These are phyloP conservation scores for Vigna reflexopilosa DNA, from an alignment of 306 rosid species.

Conservation along the genomic window DNA sequence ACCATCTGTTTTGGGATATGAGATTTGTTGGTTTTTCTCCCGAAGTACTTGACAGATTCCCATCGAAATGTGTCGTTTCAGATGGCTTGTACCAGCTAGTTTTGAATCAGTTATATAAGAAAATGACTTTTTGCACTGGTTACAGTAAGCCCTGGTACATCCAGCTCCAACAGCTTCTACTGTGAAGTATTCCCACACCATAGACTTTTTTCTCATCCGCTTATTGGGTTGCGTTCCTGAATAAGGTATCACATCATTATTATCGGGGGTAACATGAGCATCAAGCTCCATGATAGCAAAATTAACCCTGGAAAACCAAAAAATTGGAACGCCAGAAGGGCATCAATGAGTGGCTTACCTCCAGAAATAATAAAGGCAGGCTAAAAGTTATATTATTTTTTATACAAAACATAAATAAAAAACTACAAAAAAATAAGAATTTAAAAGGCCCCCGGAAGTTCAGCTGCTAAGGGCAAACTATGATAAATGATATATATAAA, in stretches of 20 bases:
- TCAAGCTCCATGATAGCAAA: constrained; percentile 54
- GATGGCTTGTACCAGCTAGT: constrained; percentile 88
- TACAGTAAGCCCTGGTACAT: constrained; percentile 71
- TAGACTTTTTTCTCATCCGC: constrained; percentile 76
- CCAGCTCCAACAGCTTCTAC: constrained; percentile 70
- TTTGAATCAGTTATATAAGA: constrained; percentile 81
- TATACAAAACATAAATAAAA: constrained; percentile 20
- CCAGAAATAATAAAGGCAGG: constrained; percentile 7
- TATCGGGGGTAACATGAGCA: constrained; percentile 42
- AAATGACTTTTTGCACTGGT: constrained; percentile 80
- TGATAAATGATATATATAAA: constrained; percentile 2
- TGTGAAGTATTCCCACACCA: constrained; percentile 91
- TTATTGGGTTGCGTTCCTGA: constrained; percentile 56
- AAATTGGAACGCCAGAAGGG: constrained; percentile 22
- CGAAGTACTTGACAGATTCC: constrained; percentile 79
- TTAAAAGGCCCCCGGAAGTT: constrained; percentile 18
- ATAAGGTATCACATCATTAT: constrained; percentile 50
- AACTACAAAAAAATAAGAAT: constrained; percentile 6
- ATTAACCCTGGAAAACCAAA: constrained; percentile 44
- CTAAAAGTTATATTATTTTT: constrained; percentile 21
- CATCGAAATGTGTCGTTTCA: constrained; percentile 76
- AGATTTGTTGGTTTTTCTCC: constrained; percentile 57
- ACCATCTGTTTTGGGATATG: constrained; percentile 41
- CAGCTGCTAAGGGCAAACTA: constrained; percentile 31
- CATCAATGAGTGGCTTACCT: constrained; percentile 15